phyloP scores from a whole-genome alignment of 2,329 filamentous ascomycete genomes.

The Lecanicillium sp. region DNA sequence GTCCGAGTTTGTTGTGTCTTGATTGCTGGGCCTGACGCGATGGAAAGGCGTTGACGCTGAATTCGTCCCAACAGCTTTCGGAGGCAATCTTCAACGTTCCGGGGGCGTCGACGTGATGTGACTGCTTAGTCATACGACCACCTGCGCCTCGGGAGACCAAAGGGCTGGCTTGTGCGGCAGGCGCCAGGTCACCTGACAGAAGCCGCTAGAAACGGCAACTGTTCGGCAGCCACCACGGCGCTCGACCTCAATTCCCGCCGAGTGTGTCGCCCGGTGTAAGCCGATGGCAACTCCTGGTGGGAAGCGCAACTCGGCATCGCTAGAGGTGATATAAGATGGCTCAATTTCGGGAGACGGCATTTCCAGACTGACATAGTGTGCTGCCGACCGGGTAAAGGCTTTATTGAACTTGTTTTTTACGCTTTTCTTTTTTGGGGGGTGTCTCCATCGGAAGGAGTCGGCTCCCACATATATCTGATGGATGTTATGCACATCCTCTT shows the following conservation, averaged over 20 bases:
- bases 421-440: no score
- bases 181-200: slow-evolving; percentile 12
- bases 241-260: no score
- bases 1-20: slow-evolving; percentile 2
- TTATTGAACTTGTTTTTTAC: no score
- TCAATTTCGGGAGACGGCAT: no score
- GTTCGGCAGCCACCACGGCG: no score
- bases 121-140: slow-evolving; percentile 8
- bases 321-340: no score
- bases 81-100: slow-evolving; percentile 6
- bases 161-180: not conserved
- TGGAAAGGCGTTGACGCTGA: not conserved
- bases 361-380: no score
- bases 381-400: no score
- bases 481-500: not conserved
- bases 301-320: no score
- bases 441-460: no score
- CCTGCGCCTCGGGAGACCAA: not conserved
- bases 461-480: slow-evolving; percentile 1
- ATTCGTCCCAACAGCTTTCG: slow-evolving; percentile 3
- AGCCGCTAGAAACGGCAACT: slow-evolving; percentile 11
- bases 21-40: slow-evolving; percentile 5
- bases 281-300: no score
- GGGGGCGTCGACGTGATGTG: not conserved
- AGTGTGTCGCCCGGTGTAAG: no score